These are phyloP conservation scores for Cytospora paraplurivora DNA, from an alignment of 2,329 filamentous ascomycete species.

Conservation along the genomic window DNA sequence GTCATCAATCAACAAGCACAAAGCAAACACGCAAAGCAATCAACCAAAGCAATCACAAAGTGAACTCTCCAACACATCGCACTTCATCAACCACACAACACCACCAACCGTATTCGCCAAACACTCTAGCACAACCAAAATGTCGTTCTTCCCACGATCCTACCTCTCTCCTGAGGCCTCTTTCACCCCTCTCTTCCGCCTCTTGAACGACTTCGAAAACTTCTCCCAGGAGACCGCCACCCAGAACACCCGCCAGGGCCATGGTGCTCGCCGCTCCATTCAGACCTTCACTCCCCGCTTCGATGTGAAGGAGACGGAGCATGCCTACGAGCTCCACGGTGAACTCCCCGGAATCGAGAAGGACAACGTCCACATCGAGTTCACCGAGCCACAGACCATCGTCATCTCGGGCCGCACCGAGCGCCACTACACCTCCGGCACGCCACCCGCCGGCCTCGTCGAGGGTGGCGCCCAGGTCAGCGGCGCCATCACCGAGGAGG, in stretches of 20 bases:
- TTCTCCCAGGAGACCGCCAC: constrained; percentile 48
- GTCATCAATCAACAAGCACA: constrained; percentile 2
- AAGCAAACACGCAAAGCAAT: constrained; percentile 20
- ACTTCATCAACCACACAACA: constrained; percentile 7
- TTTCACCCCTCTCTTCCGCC: constrained; percentile 64
- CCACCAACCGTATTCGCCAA: constrained; percentile 33
- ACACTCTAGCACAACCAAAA: constrained; percentile 44
- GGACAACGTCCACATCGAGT: constrained; percentile 75
- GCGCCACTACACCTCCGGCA: constrained; percentile 60
- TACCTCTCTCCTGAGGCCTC: constrained; percentile 50
- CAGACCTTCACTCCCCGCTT: constrained; percentile 74
- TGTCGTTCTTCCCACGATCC: constrained; percentile 62
- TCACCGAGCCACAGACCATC: constrained; percentile 74
- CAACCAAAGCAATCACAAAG: constrained; percentile 26
- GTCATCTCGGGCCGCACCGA: constrained; percentile 71
- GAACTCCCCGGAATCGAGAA: constrained; percentile 77
- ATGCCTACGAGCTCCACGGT: constrained; percentile 75
- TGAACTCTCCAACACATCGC: constrained; percentile 25
- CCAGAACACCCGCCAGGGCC: constrained; percentile 27
- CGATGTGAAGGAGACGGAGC: constrained; percentile 71
- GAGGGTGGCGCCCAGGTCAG: constrained; percentile 43
- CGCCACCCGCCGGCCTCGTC: constrained; percentile 51
- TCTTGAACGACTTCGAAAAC: constrained; percentile 65
- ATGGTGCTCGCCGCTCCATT: constrained; percentile 36
- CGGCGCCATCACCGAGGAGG: constrained; percentile 46